A percentile compares a stretch with the other conserved stretches of the same genome.
These are phyloP conservation scores for Cavenderia fasciculata DNA, from an alignment of 78 protist species.

Conservation along the genomic window DNA sequence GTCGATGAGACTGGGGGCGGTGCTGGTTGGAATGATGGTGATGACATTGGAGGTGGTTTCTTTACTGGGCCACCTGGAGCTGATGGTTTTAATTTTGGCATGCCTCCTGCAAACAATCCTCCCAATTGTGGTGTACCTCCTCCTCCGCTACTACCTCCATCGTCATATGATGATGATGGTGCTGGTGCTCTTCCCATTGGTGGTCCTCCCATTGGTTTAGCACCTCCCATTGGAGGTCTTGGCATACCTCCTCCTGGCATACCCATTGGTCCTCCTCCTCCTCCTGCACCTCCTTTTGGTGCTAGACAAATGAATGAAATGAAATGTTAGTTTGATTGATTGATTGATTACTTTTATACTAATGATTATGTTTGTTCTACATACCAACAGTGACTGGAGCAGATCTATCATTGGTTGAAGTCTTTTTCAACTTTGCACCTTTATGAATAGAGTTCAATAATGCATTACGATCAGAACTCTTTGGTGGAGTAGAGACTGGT, in stretches of 20 bases:
- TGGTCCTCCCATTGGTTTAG: slow-evolving; percentile 26
- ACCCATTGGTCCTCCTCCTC: slow-evolving; percentile 53
- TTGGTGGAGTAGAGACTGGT: slow-evolving; percentile 17
- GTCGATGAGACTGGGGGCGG: neutral
- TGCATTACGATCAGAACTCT: slow-evolving; percentile 7
- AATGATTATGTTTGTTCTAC: neutral
- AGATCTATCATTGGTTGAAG: slow-evolving; percentile 21
- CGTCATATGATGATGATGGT: neutral
- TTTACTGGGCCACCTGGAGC: neutral
- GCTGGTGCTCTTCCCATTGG: slow-evolving; percentile 26
- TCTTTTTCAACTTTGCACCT: slow-evolving; percentile 42
- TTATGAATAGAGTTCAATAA: slow-evolving; percentile 26
- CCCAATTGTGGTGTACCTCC: slow-evolving; percentile 42
- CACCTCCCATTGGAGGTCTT: slow-evolving; percentile 22
- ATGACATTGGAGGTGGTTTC: slow-evolving; percentile 3
- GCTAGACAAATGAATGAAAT: neutral
- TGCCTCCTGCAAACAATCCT: slow-evolving; percentile 68
- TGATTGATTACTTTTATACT: too few species aligned
- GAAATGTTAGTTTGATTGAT: too few species aligned
- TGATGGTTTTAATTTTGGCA: slow-evolving; percentile 14
- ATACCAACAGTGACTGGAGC: slow-evolving; percentile 28
- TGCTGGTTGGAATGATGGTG: slow-evolving; percentile 26
- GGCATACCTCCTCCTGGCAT: slow-evolving; percentile 58
- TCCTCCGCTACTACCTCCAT: neutral
- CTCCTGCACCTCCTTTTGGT: slow-evolving; percentile 31